Percentiles rank a stretch among this genome's conserved stretches.
Conservation (phyloP, 23 red algal genomes). For the Gracilaria domingensis region DNA sequence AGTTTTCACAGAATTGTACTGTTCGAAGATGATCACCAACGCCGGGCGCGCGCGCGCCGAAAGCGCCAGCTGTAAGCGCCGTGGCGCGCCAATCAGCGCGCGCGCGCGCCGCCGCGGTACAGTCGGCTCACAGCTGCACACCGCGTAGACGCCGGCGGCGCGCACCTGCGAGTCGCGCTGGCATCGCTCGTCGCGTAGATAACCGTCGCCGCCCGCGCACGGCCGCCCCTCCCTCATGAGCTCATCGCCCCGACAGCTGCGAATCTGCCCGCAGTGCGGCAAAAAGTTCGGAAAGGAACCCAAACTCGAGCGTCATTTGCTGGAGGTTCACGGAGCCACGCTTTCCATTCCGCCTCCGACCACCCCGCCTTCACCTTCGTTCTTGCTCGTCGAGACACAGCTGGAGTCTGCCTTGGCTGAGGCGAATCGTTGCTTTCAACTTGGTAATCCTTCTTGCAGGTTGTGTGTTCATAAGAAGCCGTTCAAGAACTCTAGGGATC, state of each 20-base stretch:
- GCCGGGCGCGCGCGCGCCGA: background rate
- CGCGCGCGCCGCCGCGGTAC: background rate
- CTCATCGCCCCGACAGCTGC: background rate
- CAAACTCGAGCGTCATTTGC: conserved; percentile 38
- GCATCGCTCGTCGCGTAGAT: background rate
- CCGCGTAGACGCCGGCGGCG: background rate
- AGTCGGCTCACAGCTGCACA: too few relatives aligned
- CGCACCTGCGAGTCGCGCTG: background rate
- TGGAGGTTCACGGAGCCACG: conserved; percentile 12
- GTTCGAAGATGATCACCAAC: too few relatives aligned
- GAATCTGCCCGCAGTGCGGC: conserved; percentile 25
- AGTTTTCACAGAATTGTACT: too few relatives aligned
- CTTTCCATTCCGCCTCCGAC: conserved; percentile 31
- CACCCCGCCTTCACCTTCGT: conserved; percentile 20
- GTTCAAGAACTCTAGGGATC: conserved; percentile 35
- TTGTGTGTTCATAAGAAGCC: background rate
- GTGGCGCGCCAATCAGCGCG: conserved; percentile 3
- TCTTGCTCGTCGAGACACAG: conserved; percentile 26
- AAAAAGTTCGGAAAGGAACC: conserved; percentile 32
- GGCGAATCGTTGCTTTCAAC: conserved; percentile 32
- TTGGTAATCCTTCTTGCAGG: conserved; percentile 6
- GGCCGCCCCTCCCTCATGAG: background rate
- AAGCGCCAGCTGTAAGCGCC: background rate
- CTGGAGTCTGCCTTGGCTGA: conserved; percentile 28
- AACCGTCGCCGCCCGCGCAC: background rate